Conservation (phyloP, 306 rosid genomes). For the Nissolia schottii region DNA sequence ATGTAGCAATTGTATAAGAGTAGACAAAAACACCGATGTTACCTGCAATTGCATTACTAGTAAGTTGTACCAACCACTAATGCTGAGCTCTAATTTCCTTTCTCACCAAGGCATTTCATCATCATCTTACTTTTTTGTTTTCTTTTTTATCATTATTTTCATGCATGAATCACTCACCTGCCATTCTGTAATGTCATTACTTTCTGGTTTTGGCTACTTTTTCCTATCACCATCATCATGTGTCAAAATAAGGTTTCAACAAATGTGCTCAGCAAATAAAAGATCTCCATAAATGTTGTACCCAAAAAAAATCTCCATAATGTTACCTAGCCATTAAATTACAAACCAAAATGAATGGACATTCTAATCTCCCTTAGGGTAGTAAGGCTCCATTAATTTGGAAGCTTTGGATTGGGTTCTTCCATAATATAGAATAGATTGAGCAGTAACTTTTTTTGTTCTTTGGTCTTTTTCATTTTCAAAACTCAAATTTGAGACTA, state of each 20-base stretch:
- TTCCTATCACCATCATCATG: background rate
- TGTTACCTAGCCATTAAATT: background rate
- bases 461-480: too few species aligned
- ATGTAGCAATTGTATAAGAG: background rate
- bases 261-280: background rate
- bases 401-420: background rate
- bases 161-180: constrained; percentile 12
- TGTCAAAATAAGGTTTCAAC: background rate
- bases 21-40: background rate
- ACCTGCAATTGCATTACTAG: background rate
- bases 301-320: background rate
- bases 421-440: background rate
- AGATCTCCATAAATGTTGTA: too few species aligned
- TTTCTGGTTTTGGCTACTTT: background rate
- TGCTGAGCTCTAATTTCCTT: constrained; percentile 19
- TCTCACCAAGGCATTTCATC: constrained; percentile 21
- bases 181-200: background rate
- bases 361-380: background rate
- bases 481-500: too few species aligned
- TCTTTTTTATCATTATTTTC: background rate
- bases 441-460: background rate
- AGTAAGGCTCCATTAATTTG: background rate
- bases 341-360: background rate
- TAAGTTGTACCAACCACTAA: constrained; percentile 37
- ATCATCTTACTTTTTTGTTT: background rate